Conservation (phyloP, 2,329 filamentous ascomycete species). For the Xylaria hypoxylon region DNA sequence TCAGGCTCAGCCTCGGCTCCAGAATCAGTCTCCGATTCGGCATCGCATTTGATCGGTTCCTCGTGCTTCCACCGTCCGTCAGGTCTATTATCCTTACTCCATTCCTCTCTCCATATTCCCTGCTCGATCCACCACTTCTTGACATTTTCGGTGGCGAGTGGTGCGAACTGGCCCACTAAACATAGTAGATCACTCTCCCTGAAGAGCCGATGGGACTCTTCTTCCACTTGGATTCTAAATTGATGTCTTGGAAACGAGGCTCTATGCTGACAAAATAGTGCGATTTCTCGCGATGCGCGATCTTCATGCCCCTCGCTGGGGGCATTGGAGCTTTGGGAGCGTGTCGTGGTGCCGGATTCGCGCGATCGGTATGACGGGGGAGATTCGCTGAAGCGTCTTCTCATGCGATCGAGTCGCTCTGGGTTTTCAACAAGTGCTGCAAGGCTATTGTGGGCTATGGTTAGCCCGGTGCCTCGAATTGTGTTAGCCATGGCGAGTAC, state of each 20-base stretch:
- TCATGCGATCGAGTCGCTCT: constrained; percentile 16
- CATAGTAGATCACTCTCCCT: neutral
- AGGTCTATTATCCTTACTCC: neutral
- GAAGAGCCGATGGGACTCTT: neutral
- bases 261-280: neutral
- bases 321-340: neutral
- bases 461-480: neutral
- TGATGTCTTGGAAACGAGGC: constrained; percentile 4
- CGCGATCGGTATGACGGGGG: constrained; percentile 16
- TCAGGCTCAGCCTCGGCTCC: neutral
- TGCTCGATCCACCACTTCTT: constrained; percentile 41
- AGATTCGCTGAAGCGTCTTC: constrained; percentile 22
- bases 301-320: neutral
- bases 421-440: constrained; percentile 16
- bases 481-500: neutral
- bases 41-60: neutral
- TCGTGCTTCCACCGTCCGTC: constrained; percentile 35
- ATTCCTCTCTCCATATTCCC: constrained; percentile 41
- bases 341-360: constrained; percentile 14
- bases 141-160: constrained; percentile 1
- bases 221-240: constrained; percentile 1
- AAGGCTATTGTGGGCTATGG: constrained; percentile 5
- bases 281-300: neutral
- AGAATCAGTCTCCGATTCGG: neutral
- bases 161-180: too few relatives aligned